A percentile compares a stretch with the other conserved stretches of the same genome.
These are phyloP conservation scores for Simplicillium aogashimaense DNA, from an alignment of 2,329 filamentous ascomycete species.

Conservation along the genomic window DNA sequence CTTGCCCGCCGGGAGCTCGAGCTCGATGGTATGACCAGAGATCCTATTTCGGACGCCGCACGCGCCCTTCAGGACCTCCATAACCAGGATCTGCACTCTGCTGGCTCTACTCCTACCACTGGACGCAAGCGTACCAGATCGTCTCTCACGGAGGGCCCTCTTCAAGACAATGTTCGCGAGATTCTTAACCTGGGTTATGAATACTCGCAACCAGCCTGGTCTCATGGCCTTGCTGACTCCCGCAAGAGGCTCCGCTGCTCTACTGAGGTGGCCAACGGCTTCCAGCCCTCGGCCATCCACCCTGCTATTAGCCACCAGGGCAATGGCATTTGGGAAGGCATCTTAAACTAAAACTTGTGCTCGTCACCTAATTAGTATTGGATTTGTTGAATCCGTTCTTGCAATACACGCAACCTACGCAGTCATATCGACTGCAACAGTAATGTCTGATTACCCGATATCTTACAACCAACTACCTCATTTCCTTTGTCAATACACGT, in stretches of 20 bases:
- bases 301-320: conserved; percentile 40
- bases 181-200: conserved; percentile 36
- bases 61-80: conserved; percentile 52
- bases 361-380: conserved; percentile 1
- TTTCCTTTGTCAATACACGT: conserved; percentile 12
- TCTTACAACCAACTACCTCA: neutral
- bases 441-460: neutral
- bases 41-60: conserved; percentile 43
- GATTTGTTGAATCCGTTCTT: conserved; percentile 6
- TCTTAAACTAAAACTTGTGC: conserved; percentile 37
- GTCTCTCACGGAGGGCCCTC: conserved; percentile 44
- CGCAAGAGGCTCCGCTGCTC: conserved; percentile 60
- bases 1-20: conserved; percentile 35
- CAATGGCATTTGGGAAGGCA: conserved; percentile 58
- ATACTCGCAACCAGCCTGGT: conserved; percentile 19
- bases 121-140: conserved; percentile 52
- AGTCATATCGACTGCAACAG: neutral
- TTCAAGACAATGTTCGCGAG: conserved; percentile 59
- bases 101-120: conserved; percentile 23
- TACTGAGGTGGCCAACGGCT: conserved; percentile 41
- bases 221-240: conserved; percentile 30
- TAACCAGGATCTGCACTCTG: conserved; percentile 31
- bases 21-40: conserved; percentile 29
- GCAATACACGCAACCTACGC: conserved; percentile 5
- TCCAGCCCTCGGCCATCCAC: conserved; percentile 36